A percentile compares a stretch with the other conserved stretches of the same genome.
These are phyloP conservation scores for Colletotrichum sp. DNA, from an alignment of 2,329 filamentous ascomycete species.

Conservation along the genomic window DNA sequence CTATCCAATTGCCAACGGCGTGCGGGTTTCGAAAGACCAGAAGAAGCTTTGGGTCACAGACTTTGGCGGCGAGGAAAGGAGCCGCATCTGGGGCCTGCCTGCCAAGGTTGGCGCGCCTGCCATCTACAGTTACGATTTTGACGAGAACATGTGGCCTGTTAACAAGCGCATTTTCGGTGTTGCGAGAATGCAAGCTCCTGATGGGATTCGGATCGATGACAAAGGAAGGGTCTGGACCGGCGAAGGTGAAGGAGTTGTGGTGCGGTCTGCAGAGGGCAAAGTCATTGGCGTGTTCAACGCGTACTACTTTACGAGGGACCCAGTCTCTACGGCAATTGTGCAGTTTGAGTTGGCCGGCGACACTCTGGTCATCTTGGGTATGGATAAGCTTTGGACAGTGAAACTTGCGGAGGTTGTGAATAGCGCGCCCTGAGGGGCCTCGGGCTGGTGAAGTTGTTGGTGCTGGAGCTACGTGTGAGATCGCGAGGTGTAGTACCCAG, in stretches of 20 bases:
- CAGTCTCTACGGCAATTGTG: background rate
- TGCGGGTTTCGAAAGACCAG: background rate
- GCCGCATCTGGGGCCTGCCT: background rate
- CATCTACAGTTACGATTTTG: background rate
- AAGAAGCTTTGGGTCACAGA: background rate
- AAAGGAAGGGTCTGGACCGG: background rate
- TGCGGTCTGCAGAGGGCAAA: background rate
- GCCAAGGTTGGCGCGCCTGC: background rate
- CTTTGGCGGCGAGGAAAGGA: background rate
- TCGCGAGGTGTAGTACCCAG: background rate
- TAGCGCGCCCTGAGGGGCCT: background rate
- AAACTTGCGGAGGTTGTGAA: background rate
- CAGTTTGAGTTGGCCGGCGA: background rate
- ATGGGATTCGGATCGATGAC: background rate
- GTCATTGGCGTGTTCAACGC: background rate
- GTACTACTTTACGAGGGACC: background rate
- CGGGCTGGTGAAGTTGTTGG: background rate
- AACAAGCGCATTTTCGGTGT: background rate
- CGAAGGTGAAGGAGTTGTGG: background rate
- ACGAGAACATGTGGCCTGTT: background rate
- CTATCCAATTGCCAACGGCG: background rate
- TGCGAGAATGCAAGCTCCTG: background rate
- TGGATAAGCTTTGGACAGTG: background rate
- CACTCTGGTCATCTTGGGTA: background rate
- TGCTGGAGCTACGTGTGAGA: background rate